phyloP scores from a whole-genome alignment of 2,329 filamentous ascomycete genomes.

The Trichoderma atrobrunneum region DNA sequence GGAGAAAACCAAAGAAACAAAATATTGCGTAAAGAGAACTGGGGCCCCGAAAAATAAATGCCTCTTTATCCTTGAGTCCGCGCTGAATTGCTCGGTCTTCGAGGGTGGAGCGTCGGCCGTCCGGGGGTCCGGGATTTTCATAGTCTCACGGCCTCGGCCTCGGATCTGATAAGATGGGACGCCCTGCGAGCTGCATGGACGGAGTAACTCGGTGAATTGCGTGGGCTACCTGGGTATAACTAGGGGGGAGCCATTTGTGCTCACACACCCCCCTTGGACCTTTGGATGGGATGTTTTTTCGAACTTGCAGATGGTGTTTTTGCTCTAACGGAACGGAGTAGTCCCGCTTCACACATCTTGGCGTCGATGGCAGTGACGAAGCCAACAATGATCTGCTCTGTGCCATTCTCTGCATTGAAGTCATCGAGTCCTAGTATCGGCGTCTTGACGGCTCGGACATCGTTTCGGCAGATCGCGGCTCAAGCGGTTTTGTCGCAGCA shows the following conservation, averaged over 20 bases:
- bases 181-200: background rate
- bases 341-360: conserved; percentile 4
- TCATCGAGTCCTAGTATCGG: background rate
- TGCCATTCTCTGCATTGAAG: background rate
- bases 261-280: background rate
- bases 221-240: background rate
- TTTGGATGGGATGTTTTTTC: background rate
- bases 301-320: background rate
- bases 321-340: background rate
- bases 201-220: background rate
- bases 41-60: background rate
- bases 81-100: conserved; percentile 22
- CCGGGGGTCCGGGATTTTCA: background rate
- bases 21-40: conserved; percentile 6
- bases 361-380: background rate
- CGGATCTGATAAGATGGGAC: conserved; percentile 21
- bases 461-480: conserved; percentile 8
- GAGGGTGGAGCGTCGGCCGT: conserved; percentile 2
- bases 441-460: background rate
- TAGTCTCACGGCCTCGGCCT: conserved; percentile 10
- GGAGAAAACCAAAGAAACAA: background rate
- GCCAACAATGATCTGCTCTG: background rate
- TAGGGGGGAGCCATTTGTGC: background rate
- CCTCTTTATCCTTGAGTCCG: background rate
- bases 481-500: background rate